A percentile compares a stretch with the other conserved stretches of the same genome.
Evolutionary conservation across 2,329 filamentous ascomycete species (phyloP).

Genomic region (Cladosporium sp.): DNA sequence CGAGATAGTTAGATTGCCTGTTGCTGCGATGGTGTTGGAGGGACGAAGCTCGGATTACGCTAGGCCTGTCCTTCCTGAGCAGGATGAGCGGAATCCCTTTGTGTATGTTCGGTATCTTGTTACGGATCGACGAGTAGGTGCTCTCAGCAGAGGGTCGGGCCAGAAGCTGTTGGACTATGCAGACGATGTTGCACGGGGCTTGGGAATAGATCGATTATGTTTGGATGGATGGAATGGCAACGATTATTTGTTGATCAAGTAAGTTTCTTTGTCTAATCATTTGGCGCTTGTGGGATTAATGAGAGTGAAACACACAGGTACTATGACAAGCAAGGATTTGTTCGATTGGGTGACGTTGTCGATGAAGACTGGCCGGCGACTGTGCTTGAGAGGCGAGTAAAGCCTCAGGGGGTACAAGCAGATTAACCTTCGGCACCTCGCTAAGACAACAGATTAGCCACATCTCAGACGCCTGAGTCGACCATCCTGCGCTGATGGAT

Average conservation of each 20-base stretch:
- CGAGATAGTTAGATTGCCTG: background rate
- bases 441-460: no score
- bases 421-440: no score
- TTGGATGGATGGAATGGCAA: conserved; percentile 20
- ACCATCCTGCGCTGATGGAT: no score
- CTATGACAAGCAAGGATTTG: conserved; percentile 20
- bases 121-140: conserved; percentile 15
- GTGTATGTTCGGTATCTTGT: conserved; percentile 18
- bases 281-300: background rate
- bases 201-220: conserved; percentile 14
- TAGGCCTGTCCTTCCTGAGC: conserved; percentile 61
- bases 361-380: conserved; percentile 15
- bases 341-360: conserved; percentile 13
- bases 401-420: background rate
- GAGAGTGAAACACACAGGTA: conserved; percentile 6
- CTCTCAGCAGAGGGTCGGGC: conserved; percentile 13
- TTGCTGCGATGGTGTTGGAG: conserved; percentile 16
- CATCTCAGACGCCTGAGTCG: no score
- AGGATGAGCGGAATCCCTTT: conserved; percentile 17
- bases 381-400: conserved; percentile 14
- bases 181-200: conserved; percentile 2
- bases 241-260: conserved; percentile 17
- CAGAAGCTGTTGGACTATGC: conserved; percentile 15
- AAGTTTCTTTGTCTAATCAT: background rate
- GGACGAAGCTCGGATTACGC: conserved; percentile 16